These are phyloP conservation scores for Neurospora cerealis DNA, from an alignment of 495 filamentous ascomycete species.

Conservation along the genomic window DNA sequence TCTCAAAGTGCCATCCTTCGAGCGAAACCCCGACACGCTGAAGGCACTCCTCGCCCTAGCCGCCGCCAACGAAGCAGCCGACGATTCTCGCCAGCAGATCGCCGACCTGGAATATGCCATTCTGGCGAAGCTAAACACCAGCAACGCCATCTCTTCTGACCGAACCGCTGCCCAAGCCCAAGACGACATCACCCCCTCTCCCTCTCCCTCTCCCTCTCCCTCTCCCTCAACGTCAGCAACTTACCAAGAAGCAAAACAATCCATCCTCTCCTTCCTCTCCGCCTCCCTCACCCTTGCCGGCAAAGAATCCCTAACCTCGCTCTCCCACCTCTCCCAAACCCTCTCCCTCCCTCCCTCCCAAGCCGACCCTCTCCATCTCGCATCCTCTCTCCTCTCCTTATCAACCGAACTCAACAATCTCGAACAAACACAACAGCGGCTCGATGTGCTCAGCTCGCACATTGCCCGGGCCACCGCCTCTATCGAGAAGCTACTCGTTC, in stretches of 20 bases:
- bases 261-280: slow-evolving; percentile 25
- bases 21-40: slow-evolving; percentile 77
- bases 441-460: slow-evolving; percentile 31
- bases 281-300: slow-evolving; percentile 22
- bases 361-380: slow-evolving; percentile 23
- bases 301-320: slow-evolving; percentile 29
- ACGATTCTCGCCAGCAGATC: slow-evolving; percentile 58
- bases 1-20: slow-evolving; percentile 46
- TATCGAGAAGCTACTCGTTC: not conserved
- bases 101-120: slow-evolving; percentile 50
- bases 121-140: slow-evolving; percentile 29
- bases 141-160: not conserved
- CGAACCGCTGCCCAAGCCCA: not conserved
- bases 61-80: slow-evolving; percentile 67
- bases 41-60: slow-evolving; percentile 66
- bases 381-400: slow-evolving; percentile 26
- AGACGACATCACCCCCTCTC: not conserved
- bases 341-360: slow-evolving; percentile 24
- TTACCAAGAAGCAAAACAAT: slow-evolving; percentile 10
- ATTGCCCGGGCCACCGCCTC: slow-evolving; percentile 16
- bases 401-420: slow-evolving; percentile 26
- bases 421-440: slow-evolving; percentile 32
- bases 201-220: slow-evolving; percentile 22
- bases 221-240: slow-evolving; percentile 25
- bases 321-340: slow-evolving; percentile 29